Evolutionary conservation across 2,329 filamentous ascomycete genomes (phyloP), one percentile per base, ranked within the genome.

Genomic region (Mycosphaerelloides madeirae): DNA sequence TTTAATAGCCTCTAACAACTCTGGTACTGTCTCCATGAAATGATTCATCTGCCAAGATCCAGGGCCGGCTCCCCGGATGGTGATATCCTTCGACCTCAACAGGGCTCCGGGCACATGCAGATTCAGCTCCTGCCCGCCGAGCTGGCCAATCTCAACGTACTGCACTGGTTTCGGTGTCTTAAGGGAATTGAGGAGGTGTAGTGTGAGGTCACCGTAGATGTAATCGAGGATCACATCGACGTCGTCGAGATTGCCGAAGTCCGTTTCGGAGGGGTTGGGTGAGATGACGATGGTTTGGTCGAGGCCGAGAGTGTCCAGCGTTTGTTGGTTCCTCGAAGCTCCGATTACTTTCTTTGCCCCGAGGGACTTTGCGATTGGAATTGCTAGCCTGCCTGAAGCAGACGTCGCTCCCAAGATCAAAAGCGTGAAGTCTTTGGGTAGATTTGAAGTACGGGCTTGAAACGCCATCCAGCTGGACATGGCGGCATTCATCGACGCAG

Each of bases 401-500:
- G 71, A 74, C 0, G 77, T 79, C 0, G 69, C 77, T 1, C 78
- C 78, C 12, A 78, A 49, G 33, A 80, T 70, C 12, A 78, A 63
- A 3, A 73, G 71, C 3, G 68, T 71, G 55, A 75, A 79, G 4
- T 65, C 61, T 15, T 58, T 35, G 2, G 68, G 66, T 3, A 75
- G 59, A 5, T 62, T 52, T 3, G 47, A 52, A 0, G 70, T 69
- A 5, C 77, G 68, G 31, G 69, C 64, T 16, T 64, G 67, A 29
- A 81, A 62, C 3, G 76, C 77, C 76, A 81, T 78, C 77, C 77
- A 81, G 31, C 69, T 72, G 41, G 71, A 73, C 66, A 78, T 71
- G 19, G 71, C 74, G 1, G 77, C 77, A 49, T 81, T 81, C 31
- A 74, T 66, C 41, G 75, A 64, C 0, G 69, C 76, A 0, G 78